Conservation (phyloP, 305 asterid species). For the Solanum hybrid region DNA sequence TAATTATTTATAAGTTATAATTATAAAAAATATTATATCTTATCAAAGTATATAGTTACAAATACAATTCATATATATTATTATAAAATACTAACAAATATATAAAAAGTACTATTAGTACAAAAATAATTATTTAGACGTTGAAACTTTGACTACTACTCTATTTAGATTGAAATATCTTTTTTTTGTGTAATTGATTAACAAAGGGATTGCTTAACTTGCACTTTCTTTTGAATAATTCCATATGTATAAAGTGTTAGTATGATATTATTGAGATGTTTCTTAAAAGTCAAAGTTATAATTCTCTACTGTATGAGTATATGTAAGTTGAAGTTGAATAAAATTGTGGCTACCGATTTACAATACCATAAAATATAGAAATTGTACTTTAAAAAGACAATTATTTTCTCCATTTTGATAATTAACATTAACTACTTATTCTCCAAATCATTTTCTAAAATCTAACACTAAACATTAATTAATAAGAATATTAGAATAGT, state of each 20-base stretch:
- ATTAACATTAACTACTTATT: too few relatives aligned
- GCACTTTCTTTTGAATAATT: background rate
- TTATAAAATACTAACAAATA: background rate
- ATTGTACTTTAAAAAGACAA: background rate
- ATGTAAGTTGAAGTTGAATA: background rate
- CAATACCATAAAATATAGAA: background rate
- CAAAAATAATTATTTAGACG: background rate
- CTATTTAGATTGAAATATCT: background rate
- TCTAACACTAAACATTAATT: background rate
- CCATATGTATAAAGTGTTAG: background rate
- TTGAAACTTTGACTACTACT: background rate
- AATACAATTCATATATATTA: background rate
- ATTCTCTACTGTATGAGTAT: background rate
- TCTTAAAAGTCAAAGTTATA: too few relatives aligned
- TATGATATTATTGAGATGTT: too few relatives aligned
- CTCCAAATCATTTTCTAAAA: too few relatives aligned
- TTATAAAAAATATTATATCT: background rate
- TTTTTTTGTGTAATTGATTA: background rate
- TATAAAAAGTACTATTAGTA: background rate
- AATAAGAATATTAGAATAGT: too few relatives aligned
- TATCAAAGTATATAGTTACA: background rate
- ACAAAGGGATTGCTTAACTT: background rate
- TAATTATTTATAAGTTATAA: too few relatives aligned
- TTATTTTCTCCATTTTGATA: too few relatives aligned
- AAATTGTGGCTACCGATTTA: background rate